These are phyloP conservation scores for Chlorella sp. DNA, from an alignment of 139 green algal genomes.

Conservation along the genomic window DNA sequence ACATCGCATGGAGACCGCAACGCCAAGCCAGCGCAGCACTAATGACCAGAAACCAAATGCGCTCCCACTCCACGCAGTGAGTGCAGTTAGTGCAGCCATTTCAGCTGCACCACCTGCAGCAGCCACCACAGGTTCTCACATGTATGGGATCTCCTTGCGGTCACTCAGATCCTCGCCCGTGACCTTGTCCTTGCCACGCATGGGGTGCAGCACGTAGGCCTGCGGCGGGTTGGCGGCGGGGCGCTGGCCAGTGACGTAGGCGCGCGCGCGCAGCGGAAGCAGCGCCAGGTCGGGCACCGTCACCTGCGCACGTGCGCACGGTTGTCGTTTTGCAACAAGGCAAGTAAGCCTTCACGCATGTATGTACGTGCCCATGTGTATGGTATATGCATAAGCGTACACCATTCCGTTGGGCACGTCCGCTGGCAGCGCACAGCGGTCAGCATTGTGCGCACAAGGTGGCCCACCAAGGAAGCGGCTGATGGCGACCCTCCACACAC, in stretches of 20 bases:
- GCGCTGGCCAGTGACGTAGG: neutral
- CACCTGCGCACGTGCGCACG: neutral
- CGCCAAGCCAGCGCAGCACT: neutral
- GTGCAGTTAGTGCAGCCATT: too few species aligned
- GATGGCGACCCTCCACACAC: too few species aligned
- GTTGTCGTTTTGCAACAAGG: neutral
- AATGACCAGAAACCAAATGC: neutral
- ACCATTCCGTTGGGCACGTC: neutral
- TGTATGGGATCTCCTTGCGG: neutral
- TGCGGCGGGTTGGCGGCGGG: neutral
- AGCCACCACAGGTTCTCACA: too few species aligned
- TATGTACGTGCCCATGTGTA: neutral
- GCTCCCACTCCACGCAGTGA: neutral
- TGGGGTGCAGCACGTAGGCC: neutral
- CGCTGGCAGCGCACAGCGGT: neutral
- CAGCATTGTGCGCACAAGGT: too few species aligned
- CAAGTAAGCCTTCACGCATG: neutral
- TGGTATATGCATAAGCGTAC: neutral
- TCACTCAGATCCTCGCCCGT: neutral
- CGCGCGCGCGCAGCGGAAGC: neutral
- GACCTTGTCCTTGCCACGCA: neutral
- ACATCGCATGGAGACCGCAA: neutral
- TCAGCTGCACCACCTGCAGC: too few species aligned
- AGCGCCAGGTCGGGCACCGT: slow-evolving; percentile 1
- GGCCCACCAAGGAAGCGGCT: too few species aligned